Evolutionary conservation across 805 yeast genomes (phyloP).

Genomic region (Pichia californica): DNA sequence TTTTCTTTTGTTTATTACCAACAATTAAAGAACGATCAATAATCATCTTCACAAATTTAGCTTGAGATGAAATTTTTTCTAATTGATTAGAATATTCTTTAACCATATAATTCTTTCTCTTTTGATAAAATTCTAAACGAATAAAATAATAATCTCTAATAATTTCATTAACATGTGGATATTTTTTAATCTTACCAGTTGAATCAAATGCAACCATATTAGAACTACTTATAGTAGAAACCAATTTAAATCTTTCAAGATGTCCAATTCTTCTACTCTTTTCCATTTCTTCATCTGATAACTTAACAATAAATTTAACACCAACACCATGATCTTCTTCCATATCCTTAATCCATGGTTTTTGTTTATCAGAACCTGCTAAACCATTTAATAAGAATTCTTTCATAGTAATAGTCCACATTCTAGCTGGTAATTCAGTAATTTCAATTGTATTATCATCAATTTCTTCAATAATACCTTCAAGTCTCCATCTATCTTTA

Average conservation of each 20-base stretch:
- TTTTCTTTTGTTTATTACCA: constrained; percentile 65
- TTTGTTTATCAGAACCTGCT: constrained; percentile 64
- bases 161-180: constrained; percentile 69
- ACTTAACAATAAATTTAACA: constrained; percentile 70
- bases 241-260: constrained; percentile 75
- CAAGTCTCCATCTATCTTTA: constrained; percentile 64
- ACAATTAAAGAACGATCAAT: constrained; percentile 67
- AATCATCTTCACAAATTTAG: constrained; percentile 85
- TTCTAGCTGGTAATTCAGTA: constrained; percentile 85
- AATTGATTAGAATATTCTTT: constrained; percentile 66
- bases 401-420: constrained; percentile 90
- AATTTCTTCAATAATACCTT: constrained; percentile 74
- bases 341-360: constrained; percentile 89
- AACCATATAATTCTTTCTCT: constrained; percentile 76
- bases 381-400: constrained; percentile 73
- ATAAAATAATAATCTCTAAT: constrained; percentile 79
- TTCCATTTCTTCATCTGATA: constrained; percentile 76
- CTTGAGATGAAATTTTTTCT: constrained; percentile 72
- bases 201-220: constrained; percentile 97
- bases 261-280: constrained; percentile 71
- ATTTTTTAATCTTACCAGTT: constrained; percentile 77
- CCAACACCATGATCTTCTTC: constrained; percentile 87
- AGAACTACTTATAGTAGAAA: constrained; percentile 58
- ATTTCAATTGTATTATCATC: constrained; percentile 80
- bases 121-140: constrained; percentile 84